These are phyloP conservation scores for Dalechampia spathulata DNA, from an alignment of 441 rosid genomes.

Conservation along the genomic window DNA sequence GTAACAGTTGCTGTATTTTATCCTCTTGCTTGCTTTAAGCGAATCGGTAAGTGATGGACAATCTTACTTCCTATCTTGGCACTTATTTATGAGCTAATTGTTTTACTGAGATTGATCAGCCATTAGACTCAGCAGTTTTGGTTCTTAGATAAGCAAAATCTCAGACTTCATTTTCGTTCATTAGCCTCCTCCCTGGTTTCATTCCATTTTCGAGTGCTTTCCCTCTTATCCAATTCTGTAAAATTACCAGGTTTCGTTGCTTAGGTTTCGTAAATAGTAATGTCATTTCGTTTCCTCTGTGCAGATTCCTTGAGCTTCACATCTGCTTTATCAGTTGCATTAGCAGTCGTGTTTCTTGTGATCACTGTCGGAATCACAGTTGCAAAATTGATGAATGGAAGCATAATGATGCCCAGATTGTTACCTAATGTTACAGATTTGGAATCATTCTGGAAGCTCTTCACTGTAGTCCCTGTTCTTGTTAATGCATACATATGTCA, in stretches of 20 bases:
- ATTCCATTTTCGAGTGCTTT: no score
- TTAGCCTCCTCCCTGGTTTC: no score
- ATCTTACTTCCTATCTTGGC: neutral
- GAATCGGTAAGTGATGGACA: conserved; percentile 60
- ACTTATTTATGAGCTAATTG: no score
- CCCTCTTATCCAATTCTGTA: no score
- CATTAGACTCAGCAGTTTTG: no score
- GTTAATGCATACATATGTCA: conserved; percentile 96
- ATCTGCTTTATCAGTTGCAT: conserved; percentile 81
- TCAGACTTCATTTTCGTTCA: no score
- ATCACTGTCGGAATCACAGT: conserved; percentile 75
- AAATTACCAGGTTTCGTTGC: no score
- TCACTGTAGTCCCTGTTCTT: conserved; percentile 86
- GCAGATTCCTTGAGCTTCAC: conserved; percentile 96
- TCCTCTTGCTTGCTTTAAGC: conserved; percentile 86
- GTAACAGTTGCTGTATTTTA: conserved; percentile 68
- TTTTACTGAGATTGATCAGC: conserved; percentile 2
- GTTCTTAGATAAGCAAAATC: no score
- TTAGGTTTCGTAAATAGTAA: no score
- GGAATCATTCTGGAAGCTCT: conserved; percentile 74
- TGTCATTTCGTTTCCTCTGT: conserved; percentile 20
- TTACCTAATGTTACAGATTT: conserved; percentile 66
- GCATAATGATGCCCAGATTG: conserved; percentile 72
- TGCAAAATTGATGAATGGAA: conserved; percentile 64
- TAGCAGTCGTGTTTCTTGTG: conserved; percentile 82